Conservation (phyloP, 495 filamentous ascomycete species). For the Penicillium pancosmium region DNA sequence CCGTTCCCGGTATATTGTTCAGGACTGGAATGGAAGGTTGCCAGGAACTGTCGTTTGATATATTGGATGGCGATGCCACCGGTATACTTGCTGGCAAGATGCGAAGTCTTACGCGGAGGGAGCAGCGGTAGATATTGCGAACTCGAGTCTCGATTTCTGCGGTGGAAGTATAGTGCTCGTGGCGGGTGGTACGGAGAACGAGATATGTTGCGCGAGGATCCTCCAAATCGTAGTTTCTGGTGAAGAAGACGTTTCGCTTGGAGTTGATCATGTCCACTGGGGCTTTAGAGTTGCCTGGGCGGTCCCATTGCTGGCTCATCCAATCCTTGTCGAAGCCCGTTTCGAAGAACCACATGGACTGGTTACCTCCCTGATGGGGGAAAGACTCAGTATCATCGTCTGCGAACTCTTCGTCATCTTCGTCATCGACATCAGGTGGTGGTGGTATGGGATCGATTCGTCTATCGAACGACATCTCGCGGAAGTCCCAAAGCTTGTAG, state of each 20-base stretch:
- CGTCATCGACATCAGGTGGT: slow-evolving; percentile 34
- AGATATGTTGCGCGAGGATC: slow-evolving; percentile 52
- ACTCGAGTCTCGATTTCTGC: slow-evolving; percentile 65
- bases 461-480: slow-evolving; percentile 36
- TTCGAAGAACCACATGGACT: slow-evolving; percentile 33
- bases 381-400: slow-evolving; percentile 34
- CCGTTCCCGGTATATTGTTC: not conserved
- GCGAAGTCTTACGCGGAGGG: slow-evolving; percentile 60
- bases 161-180: slow-evolving; percentile 58
- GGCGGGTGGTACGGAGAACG: slow-evolving; percentile 62
- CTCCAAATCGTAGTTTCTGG: slow-evolving; percentile 25
- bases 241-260: slow-evolving; percentile 67
- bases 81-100: slow-evolving; percentile 27
- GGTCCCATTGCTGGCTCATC: slow-evolving; percentile 62
- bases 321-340: slow-evolving; percentile 53
- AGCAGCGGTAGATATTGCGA: slow-evolving; percentile 58
- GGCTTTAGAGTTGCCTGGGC: slow-evolving; percentile 43
- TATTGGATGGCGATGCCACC: slow-evolving; percentile 16
- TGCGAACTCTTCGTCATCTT: slow-evolving; percentile 43
- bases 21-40: not conserved
- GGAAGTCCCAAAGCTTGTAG: slow-evolving; percentile 72
- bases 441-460: slow-evolving; percentile 10
- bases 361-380: not conserved
- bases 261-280: slow-evolving; percentile 62
- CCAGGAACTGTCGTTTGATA: slow-evolving; percentile 6